phyloP scores from a whole-genome alignment of 768 basidiomycete genomes.

The Clavaria fumosa region DNA sequence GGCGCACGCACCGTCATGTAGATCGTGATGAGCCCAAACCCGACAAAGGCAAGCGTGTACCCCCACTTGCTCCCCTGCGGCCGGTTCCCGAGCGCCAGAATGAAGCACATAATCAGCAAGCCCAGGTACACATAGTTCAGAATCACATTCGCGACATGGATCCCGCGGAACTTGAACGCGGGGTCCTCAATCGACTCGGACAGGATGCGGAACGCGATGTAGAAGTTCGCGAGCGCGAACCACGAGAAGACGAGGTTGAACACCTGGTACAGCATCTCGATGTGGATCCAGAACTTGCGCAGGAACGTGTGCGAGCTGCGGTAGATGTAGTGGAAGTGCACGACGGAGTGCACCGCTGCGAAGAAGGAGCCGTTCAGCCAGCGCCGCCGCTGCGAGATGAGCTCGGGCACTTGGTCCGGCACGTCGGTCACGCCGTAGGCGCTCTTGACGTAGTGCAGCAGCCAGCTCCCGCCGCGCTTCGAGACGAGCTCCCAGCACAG shows the following conservation, averaged over 20 bases:
- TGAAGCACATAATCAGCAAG: conserved; percentile 72
- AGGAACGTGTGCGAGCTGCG: conserved; percentile 70
- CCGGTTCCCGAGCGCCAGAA: conserved; percentile 78
- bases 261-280: conserved; percentile 83
- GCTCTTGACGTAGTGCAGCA: conserved; percentile 90
- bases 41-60: conserved; percentile 74
- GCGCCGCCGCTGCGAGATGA: conserved; percentile 87
- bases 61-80: conserved; percentile 83
- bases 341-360: conserved; percentile 80
- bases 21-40: conserved; percentile 82
- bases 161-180: conserved; percentile 38
- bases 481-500: conserved; percentile 96
- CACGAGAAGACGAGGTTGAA: conserved; percentile 90
- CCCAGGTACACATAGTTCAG: conserved; percentile 84
- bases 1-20: conserved; percentile 72
- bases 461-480: conserved; percentile 84
- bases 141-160: conserved; percentile 59
- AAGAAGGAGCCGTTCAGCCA: conserved; percentile 99
- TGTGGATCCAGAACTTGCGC: conserved; percentile 87
- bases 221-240: conserved; percentile 83
- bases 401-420: conserved; percentile 85
- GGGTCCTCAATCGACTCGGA: conserved; percentile 58
- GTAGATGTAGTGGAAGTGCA: conserved; percentile 94
- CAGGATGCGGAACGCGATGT: conserved; percentile 75
- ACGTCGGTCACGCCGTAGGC: conserved; percentile 90